Evolutionary conservation across 768 basidiomycete genomes (phyloP).

Genomic region (Chiua virens): DNA sequence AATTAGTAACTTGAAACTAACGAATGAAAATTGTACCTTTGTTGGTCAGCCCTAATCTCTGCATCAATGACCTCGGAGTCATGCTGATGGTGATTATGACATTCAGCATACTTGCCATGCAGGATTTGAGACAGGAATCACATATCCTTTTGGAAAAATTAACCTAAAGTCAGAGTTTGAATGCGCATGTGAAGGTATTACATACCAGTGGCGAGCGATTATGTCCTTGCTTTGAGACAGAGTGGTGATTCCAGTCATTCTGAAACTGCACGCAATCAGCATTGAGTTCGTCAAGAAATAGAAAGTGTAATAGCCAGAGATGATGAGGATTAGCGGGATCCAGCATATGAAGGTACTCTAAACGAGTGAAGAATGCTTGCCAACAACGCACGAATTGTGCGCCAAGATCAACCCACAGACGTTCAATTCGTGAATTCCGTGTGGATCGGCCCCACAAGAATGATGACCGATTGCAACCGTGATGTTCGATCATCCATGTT

Average conservation of each 20-base stretch:
- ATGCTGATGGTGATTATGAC: too few species aligned
- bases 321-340: slow-evolving; percentile 33
- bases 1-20: too few species aligned
- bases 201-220: slow-evolving; percentile 2
- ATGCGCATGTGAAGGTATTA: neutral
- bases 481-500: slow-evolving; percentile 25
- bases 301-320: slow-evolving; percentile 43
- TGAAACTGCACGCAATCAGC: slow-evolving; percentile 36
- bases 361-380: slow-evolving; percentile 41
- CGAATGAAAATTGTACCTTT: too few species aligned
- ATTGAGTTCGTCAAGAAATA: slow-evolving; percentile 41
- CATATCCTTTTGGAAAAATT: too few species aligned
- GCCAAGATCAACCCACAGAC: slow-evolving; percentile 45
- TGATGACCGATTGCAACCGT: slow-evolving; percentile 21
- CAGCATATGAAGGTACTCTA: slow-evolving; percentile 37
- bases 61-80: too few species aligned
- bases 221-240: slow-evolving; percentile 18
- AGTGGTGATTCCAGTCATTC: slow-evolving; percentile 41
- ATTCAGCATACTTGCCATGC: too few species aligned
- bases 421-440: slow-evolving; percentile 44
- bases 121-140: too few species aligned
- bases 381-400: slow-evolving; percentile 39
- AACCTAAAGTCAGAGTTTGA: too few species aligned
- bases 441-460: slow-evolving; percentile 39
- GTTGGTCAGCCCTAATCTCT: too few species aligned